These are phyloP conservation scores for Apostasia shenzhenica DNA, from an alignment of 106 monocot species.

Conservation along the genomic window DNA sequence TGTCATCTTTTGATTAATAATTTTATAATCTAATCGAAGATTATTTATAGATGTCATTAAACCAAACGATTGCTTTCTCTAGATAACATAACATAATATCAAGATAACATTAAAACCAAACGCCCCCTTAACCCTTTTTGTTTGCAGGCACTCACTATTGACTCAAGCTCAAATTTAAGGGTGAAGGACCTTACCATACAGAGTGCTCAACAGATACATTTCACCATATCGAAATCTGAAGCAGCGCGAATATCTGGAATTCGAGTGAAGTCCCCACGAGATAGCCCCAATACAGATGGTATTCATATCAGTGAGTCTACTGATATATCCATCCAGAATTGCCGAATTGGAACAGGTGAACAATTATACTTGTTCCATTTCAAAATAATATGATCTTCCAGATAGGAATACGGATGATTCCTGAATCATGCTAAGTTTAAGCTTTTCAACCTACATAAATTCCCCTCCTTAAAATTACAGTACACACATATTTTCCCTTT, in stretches of 20 bases:
- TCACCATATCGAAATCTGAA: slow-evolving; percentile 45
- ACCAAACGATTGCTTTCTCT: too few species aligned
- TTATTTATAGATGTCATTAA: too few species aligned
- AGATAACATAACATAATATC: too few species aligned
- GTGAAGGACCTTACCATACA: slow-evolving; percentile 57
- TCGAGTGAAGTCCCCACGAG: slow-evolving; percentile 42
- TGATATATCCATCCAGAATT: slow-evolving; percentile 51
- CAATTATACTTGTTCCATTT: background rate
- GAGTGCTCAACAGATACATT: slow-evolving; percentile 88
- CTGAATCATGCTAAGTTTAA: too few species aligned
- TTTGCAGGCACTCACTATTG: slow-evolving; percentile 76
- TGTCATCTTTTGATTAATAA: too few species aligned
- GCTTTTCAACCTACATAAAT: too few species aligned
- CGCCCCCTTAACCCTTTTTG: background rate
- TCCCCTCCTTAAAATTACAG: too few species aligned
- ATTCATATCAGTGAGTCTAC: slow-evolving; percentile 74
- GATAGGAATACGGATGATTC: too few species aligned
- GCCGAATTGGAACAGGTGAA: slow-evolving; percentile 77
- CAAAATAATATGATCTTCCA: background rate
- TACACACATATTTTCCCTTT: too few species aligned
- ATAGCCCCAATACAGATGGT: slow-evolving; percentile 96
- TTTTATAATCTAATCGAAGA: too few species aligned
- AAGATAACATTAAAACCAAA: too few species aligned
- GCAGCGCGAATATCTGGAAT: slow-evolving; percentile 32
- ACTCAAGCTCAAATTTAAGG: slow-evolving; percentile 51